Conservation (phyloP, 257 asterid species). For the Linderniella brevidens region DNA sequence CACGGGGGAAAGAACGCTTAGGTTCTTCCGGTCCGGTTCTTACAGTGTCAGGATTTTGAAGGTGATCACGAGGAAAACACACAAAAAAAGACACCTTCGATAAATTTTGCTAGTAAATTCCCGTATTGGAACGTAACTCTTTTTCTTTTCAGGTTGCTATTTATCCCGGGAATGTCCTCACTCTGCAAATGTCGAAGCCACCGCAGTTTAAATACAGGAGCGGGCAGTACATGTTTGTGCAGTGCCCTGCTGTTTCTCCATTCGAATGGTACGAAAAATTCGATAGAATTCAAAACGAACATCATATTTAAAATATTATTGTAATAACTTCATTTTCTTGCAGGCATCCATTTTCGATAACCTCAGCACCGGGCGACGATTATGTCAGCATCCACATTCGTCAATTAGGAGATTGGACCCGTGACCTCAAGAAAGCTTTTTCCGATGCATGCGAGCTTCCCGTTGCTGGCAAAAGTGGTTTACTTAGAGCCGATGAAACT, state of each 20-base stretch:
- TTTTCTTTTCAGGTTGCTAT: constrained; percentile 58
- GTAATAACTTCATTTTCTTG: constrained; percentile 4
- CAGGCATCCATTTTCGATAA: constrained; percentile 97
- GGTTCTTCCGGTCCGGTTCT: constrained; percentile 76
- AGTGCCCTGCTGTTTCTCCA: constrained; percentile 94
- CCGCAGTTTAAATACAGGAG: constrained; percentile 60
- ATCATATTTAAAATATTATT: neutral
- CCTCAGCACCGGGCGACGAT: constrained; percentile 91
- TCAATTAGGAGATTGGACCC: constrained; percentile 95
- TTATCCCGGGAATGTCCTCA: constrained; percentile 81
- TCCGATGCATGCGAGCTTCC: constrained; percentile 80
- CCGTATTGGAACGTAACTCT: no score
- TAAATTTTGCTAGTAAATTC: no score
- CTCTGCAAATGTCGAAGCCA: constrained; percentile 94
- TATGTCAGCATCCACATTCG: constrained; percentile 89
- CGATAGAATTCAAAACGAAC: neutral
- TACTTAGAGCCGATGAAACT: constrained; percentile 80
- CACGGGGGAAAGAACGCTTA: constrained; percentile 76
- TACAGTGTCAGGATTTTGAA: constrained; percentile 51
- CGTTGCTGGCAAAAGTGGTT: constrained; percentile 64
- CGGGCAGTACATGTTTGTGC: constrained; percentile 95
- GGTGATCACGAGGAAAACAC: constrained; percentile 22
- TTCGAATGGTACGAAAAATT: constrained; percentile 58
- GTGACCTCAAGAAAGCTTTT: constrained; percentile 72
- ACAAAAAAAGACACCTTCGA: no score